Conservation (phyloP, 257 asterid genomes). For the Penstemon eatonii region DNA sequence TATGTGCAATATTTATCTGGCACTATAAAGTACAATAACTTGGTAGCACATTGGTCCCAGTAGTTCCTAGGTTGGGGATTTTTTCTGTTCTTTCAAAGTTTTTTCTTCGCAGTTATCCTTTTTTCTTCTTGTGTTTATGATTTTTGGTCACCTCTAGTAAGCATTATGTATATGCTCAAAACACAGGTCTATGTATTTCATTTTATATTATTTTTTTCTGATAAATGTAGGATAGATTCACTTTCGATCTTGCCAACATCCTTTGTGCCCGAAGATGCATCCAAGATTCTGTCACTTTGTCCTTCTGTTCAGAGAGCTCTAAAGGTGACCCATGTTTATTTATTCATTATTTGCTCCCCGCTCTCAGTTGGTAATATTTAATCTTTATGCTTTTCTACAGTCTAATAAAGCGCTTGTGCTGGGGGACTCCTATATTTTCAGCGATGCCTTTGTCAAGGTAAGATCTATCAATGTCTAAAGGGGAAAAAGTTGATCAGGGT, state of each 20-base stretch:
- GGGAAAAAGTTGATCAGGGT: neutral
- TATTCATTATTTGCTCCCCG: constrained; percentile 18
- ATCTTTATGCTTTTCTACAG: constrained; percentile 45
- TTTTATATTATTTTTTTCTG: neutral
- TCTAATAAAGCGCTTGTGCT: constrained; percentile 68
- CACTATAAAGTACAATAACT: neutral
- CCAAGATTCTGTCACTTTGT: constrained; percentile 75
- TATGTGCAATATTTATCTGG: constrained; percentile 13
- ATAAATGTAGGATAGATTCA: constrained; percentile 75
- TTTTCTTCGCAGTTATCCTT: neutral
- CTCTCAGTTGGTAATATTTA: constrained; percentile 21
- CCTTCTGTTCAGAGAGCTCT: constrained; percentile 78
- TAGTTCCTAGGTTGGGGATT: constrained; percentile 8
- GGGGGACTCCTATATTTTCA: constrained; percentile 84
- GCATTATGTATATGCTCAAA: constrained; percentile 14
- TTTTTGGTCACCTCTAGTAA: constrained; percentile 21
- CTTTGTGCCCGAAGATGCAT: constrained; percentile 80
- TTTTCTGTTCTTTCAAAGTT: neutral
- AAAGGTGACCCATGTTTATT: constrained; percentile 51
- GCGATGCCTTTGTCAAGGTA: constrained; percentile 86
- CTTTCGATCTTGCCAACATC: constrained; percentile 84
- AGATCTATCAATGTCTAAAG: constrained; percentile 21
- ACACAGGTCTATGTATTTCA: neutral
- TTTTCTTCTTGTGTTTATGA: constrained; percentile 18
- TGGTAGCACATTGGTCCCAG: neutral